phyloP scores from a whole-genome alignment of 768 basidiomycete genomes.

The Chiua virens region DNA sequence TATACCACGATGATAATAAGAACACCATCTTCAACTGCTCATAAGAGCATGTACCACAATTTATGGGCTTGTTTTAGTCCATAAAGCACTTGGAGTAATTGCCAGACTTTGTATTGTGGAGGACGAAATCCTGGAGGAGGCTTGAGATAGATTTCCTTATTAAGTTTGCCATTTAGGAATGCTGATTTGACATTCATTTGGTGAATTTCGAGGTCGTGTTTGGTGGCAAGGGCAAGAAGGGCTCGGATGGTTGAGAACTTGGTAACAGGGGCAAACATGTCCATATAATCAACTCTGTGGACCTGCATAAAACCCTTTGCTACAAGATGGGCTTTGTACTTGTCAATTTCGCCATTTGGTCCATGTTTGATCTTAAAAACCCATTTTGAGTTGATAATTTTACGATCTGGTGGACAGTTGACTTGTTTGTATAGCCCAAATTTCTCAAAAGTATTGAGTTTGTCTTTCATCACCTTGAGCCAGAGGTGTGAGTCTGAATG shows the following conservation, averaged over 20 bases:
- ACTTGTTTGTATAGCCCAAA: slow-evolving; percentile 1
- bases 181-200: slow-evolving; percentile 27
- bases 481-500: too few species aligned
- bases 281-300: slow-evolving; percentile 35
- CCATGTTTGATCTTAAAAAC: slow-evolving; percentile 2
- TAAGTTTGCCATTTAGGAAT: too few species aligned
- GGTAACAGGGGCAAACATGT: slow-evolving; percentile 9
- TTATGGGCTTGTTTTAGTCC: too few species aligned
- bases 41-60: too few species aligned
- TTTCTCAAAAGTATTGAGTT: background rate
- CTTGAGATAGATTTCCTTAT: too few species aligned
- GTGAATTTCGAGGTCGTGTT: slow-evolving; percentile 9
- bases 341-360: slow-evolving; percentile 26
- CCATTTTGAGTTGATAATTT: background rate
- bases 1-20: too few species aligned
- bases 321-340: slow-evolving; percentile 42
- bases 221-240: slow-evolving; percentile 1
- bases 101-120: too few species aligned
- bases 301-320: slow-evolving; percentile 35
- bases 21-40: too few species aligned
- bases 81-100: too few species aligned
- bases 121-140: too few species aligned
- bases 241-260: too few species aligned
- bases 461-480: too few species aligned
- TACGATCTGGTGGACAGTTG: background rate